These are phyloP conservation scores for Adiantum capillusveneris DNA, from an alignment of 75 land plant genomes.

Conservation along the genomic window DNA sequence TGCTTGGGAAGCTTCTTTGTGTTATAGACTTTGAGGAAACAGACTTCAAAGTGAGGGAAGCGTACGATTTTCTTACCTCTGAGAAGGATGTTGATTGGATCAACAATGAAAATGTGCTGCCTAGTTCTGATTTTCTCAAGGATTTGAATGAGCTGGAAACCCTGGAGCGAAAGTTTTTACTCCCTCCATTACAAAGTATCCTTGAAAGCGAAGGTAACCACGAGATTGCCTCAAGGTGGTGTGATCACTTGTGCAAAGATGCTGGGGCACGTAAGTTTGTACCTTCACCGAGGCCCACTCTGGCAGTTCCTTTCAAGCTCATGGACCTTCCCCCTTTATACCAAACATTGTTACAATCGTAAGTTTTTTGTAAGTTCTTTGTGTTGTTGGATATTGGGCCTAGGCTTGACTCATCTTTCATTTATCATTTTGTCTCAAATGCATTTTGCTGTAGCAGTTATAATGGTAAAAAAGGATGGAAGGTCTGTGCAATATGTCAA, in stretches of 20 bases:
- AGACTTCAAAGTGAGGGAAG: conserved; percentile 21
- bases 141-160: conserved; percentile 48
- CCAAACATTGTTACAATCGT: conserved; percentile 87
- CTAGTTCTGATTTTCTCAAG: background rate
- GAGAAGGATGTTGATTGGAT: background rate
- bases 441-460: no score
- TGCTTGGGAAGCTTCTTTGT: conserved; percentile 57
- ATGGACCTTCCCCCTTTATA: conserved; percentile 75
- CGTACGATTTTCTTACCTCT: conserved; percentile 20
- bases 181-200: conserved; percentile 47
- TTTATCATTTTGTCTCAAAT: no score
- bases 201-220: conserved; percentile 43
- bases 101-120: conserved; percentile 5
- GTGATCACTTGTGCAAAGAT: conserved; percentile 41
- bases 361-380: conserved; percentile 4
- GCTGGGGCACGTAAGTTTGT: conserved; percentile 21
- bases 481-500: no score
- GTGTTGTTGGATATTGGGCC: no score
- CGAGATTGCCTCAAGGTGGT: conserved; percentile 50
- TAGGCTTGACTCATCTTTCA: no score
- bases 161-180: conserved; percentile 55
- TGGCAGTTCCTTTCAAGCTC: conserved; percentile 73
- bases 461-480: no score
- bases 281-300: conserved; percentile 24
- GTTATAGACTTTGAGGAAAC: conserved; percentile 32